Evolutionary conservation across 2,329 filamentous ascomycete species (phyloP), one percentile per base, ranked within the genome.

Genomic region (Lachnellula arida): DNA sequence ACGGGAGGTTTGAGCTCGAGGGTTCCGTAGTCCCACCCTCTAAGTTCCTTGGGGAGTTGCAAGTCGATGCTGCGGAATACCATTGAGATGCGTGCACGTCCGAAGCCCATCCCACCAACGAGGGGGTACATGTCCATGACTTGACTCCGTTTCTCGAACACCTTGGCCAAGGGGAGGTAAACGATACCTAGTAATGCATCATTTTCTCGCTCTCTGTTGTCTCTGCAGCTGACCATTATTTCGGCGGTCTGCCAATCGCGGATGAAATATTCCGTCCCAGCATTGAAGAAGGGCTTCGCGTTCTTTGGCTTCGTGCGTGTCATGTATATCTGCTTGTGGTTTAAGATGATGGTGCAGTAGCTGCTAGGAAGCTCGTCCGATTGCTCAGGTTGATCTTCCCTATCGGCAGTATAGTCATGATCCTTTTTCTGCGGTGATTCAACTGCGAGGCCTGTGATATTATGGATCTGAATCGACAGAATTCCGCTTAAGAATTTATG

Each of bases 221-320:
- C 88, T 11, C 86, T 79, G 1, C 89, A 85, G 1, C 80, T 77
- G 32, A 91, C 73, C 60, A 88, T 85, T 34, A 90, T 75, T 67
- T 90, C 86, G 1, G 84, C 80, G 12, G 78, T 81, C 15, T 75
- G 76, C 80, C 86, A 89, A 67, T 91, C 84, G 12, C 81, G 76
- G 40, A 91, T 78, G 60, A 89, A 89, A 5, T 85, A 80, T 68
- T 91, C 88, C 2, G 83, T 88, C 5, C 85, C 85, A 2, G 88
- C 87, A 61, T 91, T 91, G 76, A 88, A 91, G 70, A 90, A 91
- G 0, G 88, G 88, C 64, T 89, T 89, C 0, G 84, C 79, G 59
- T 89, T 90, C 72, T 89, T 89, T 1, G 88, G 87, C 71, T 91
- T 91, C 0, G 87, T 89, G 15, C 88, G 76, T 2, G 87, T 89